Evolutionary conservation across 495 filamentous ascomycete genomes (phyloP).

Genomic region (Diplogelasinospora grovesii): DNA sequence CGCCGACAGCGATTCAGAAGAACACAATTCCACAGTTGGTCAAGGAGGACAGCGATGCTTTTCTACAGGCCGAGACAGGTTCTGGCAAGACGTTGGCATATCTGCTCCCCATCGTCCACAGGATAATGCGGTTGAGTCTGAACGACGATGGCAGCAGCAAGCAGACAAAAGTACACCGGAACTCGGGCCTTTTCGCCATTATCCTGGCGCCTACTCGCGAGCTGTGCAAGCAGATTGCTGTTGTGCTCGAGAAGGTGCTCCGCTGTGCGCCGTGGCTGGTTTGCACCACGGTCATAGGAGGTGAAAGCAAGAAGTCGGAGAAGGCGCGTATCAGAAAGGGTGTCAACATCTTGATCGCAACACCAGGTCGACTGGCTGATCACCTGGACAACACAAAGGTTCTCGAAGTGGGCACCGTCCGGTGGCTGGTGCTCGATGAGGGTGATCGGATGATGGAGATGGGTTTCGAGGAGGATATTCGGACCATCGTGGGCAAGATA

Average conservation of each 20-base stretch:
- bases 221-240: slow-evolving; percentile 83
- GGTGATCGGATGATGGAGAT: slow-evolving; percentile 95
- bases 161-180: slow-evolving; percentile 54
- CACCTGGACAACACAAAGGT: slow-evolving; percentile 88
- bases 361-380: slow-evolving; percentile 82
- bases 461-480: slow-evolving; percentile 84
- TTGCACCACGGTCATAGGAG: slow-evolving; percentile 84
- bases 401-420: slow-evolving; percentile 77
- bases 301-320: slow-evolving; percentile 95
- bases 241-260: slow-evolving; percentile 73
- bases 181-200: slow-evolving; percentile 88
- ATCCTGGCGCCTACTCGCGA: slow-evolving; percentile 89
- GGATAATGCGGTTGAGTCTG: slow-evolving; percentile 70
- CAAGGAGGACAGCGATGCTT: slow-evolving; percentile 81
- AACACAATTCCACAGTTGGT: slow-evolving; percentile 67
- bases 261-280: slow-evolving; percentile 86
- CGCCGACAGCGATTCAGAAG: slow-evolving; percentile 91
- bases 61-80: slow-evolving; percentile 93
- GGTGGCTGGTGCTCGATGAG: slow-evolving; percentile 93
- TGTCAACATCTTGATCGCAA: slow-evolving; percentile 90
- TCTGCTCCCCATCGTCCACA: slow-evolving; percentile 80
- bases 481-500: slow-evolving; percentile 74
- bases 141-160: slow-evolving; percentile 38
- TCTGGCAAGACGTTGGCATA: slow-evolving; percentile 97
- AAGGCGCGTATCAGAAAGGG: slow-evolving; percentile 90